Percentiles rank a stretch among this genome's conserved stretches.
Conservation (phyloP, 441 rosid genomes). For the Sinapis alba region DNA sequence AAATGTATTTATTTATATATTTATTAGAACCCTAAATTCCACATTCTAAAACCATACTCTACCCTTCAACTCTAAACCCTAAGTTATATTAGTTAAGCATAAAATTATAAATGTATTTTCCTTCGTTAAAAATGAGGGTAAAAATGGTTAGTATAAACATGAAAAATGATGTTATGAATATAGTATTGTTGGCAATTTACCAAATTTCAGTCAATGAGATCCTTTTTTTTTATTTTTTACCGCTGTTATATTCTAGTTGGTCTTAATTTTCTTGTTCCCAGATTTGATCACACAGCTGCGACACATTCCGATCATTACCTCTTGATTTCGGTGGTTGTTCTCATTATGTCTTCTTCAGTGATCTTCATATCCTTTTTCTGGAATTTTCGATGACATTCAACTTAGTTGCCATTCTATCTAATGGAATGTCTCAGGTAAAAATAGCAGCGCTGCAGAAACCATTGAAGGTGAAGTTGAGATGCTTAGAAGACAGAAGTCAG, state of each 20-base stretch:
- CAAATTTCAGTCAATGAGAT: too few species aligned
- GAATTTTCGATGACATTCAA: background rate
- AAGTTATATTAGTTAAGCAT: too few species aligned
- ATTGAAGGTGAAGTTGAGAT: conserved; percentile 76
- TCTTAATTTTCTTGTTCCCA: conserved; percentile 47
- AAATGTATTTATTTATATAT: too few species aligned
- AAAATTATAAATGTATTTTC: too few species aligned
- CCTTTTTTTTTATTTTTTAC: background rate
- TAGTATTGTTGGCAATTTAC: too few species aligned
- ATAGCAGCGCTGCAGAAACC: conserved; percentile 81
- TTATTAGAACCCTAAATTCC: too few species aligned
- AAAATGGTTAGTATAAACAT: too few species aligned
- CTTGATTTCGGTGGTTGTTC: conserved; percentile 94
- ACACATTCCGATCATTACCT: conserved; percentile 75
- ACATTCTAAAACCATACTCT: too few species aligned
- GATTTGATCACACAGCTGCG: conserved; percentile 95
- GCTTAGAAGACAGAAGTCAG: conserved; percentile 74
- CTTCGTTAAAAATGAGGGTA: too few species aligned
- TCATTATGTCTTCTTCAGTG: conserved; percentile 84
- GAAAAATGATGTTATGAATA: too few species aligned
- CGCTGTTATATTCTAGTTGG: background rate
- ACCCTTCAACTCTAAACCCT: too few species aligned
- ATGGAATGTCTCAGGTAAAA: conserved; percentile 66
- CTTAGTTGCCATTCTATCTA: background rate
- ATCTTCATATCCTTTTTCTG: conserved; percentile 70